Base-by-base conservation (phyloP, 2,329 filamentous ascomycete genomes). In the Fusarium newnesense region DNA sequence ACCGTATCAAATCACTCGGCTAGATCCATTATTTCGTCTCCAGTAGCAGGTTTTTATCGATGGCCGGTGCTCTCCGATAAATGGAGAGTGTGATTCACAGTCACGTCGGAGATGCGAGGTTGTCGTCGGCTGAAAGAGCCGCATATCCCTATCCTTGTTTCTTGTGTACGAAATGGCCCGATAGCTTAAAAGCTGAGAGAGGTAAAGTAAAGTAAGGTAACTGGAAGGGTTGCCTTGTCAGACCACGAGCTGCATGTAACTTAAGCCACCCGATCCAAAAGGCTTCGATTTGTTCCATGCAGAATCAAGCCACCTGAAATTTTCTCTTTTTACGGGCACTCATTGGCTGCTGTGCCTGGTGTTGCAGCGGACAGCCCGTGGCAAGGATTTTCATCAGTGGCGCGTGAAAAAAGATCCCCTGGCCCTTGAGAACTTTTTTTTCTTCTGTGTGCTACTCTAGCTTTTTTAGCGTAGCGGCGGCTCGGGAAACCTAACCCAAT, bases 231-330 rank as follows among this genome's bases (percentile, higher is more conserved):
- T 54, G 34, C 34, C 50, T 16, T 54, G 34, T 70, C 70, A 70
- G 52, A 40, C 42, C 67, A 73, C 53, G 59, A 52, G 57, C 60
- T 68, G 70, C 70, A 73, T 74, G 57, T 56, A 24, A 24, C 24
- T 24, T 24, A 73, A 73, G 47, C 49, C 49, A 47, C 44, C 42
- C 42, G 44, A 47, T 47, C 44, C 46, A 49, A 52, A 5, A 24
- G 24, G 49, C 49, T 52, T 52, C 49, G 49, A 36, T 52, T 52
- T 52, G 49, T 47, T 56, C 49, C 58, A n/a, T 67, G 66, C 67
- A 61, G 67, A 12, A 70, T 66, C 67, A 70, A 70, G 67, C 67
- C 60, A 71, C 44, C 34, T 19, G 50, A 59, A 72, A 72, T 71
- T 64, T 54, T 52, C 56, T 59, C 43, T 32, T 21, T 49, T 28